Base-by-base conservation (phyloP, 129 eudicot species). In the Smallanthus sonchifolius region DNA sequence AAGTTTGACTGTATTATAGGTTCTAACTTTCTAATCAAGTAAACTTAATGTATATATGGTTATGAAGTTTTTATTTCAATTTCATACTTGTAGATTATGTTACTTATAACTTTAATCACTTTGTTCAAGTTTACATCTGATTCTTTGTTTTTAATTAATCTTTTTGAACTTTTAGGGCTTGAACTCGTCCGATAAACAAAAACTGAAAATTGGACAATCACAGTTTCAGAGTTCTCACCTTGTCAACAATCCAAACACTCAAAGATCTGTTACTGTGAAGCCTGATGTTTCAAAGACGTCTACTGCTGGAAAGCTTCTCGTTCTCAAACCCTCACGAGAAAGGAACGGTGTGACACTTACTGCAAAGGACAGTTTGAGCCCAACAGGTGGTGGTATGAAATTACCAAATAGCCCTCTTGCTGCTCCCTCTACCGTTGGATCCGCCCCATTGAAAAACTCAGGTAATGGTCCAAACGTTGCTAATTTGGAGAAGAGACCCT, bases 281-380 rank as follows among this genome's bases (percentile, higher is more conserved):
- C 65, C 80, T 6, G 96, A 91, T 37, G 82, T 52, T 65, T 73
- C 88, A 70, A 90, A 83, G 76, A 61, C 86, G 62, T 76, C 91
- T 36, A 75, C 49, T 34, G 55, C 74, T n/a, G 88, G 92, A 36
- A 94, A 91, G 72, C 83, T 94, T 65, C 91, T 77, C 13, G 82
- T 94, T n/a, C 91, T 90, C 9, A 94, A 94, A 68, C 93, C 97
- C 14, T 84, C 81, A 13, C 80, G 96, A 38, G 97, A 90, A 62
- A 80, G 86, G 77, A 92, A 87, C 36, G 96, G 89, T 44, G 76
- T 73, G 62, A 69, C 86, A 44, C 78, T 82, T 57, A 81, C 82
- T 43, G 37, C 79, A 15, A 94, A 90, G 83, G 97, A 90, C 62
- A 74, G 57, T 64, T 72, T 70, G 78, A 86, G 89, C 83, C 96